These are phyloP conservation scores for Corymbia calophylla DNA, from an alignment of 441 rosid species.

Conservation along the genomic window DNA sequence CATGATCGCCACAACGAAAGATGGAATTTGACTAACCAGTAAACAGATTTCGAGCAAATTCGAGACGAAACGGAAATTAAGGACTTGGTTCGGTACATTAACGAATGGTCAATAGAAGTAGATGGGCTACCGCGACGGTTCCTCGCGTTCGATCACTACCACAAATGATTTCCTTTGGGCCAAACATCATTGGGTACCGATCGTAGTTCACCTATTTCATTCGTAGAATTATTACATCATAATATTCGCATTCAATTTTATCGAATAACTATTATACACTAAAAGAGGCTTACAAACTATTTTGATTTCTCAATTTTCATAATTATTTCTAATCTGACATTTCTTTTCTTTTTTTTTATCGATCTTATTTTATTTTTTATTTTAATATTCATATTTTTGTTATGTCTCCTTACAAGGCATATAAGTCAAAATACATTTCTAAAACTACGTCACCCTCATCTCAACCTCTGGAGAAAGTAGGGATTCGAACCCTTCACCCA, in stretches of 20 bases:
- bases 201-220: too few relatives aligned
- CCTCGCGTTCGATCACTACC: background rate
- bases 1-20: background rate
- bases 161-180: background rate
- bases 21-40: background rate
- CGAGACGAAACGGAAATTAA: background rate
- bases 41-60: background rate
- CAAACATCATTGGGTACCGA: background rate
- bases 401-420: too few relatives aligned
- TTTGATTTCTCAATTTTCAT: background rate
- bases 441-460: too few relatives aligned
- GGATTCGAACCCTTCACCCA: too few relatives aligned
- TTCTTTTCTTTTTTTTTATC: too few relatives aligned
- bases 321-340: too few relatives aligned
- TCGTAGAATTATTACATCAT: background rate
- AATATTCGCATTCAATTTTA: background rate
- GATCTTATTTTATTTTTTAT: too few relatives aligned
- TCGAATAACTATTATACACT: background rate
- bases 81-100: background rate
- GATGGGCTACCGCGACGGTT: background rate
- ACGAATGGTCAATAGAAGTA: too few relatives aligned
- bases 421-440: too few relatives aligned
- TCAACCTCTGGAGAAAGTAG: too few relatives aligned
- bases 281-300: background rate
- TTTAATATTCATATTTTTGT: too few relatives aligned